phyloP scores from a whole-genome alignment of 306 rosid species.

The Pueraria montana region DNA sequence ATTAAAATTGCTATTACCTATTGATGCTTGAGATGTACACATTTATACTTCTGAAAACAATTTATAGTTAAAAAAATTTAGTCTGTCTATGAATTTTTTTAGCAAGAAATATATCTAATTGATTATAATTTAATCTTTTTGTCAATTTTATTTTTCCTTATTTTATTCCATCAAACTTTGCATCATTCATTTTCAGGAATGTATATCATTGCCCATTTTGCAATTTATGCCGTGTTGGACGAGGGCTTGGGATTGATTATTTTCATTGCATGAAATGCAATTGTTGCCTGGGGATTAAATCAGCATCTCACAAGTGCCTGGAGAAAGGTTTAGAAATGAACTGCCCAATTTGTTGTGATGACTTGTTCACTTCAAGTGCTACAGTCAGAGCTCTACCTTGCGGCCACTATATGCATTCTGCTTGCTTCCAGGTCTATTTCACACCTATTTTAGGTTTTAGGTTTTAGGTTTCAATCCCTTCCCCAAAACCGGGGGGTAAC shows the following conservation, averaged over 20 bases:
- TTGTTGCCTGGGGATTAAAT: constrained; percentile 92
- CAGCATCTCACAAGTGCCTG: constrained; percentile 87
- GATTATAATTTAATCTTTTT: constrained; percentile 26
- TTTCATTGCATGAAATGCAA: constrained; percentile 99
- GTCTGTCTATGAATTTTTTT: constrained; percentile 20
- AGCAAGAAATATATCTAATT: constrained; percentile 36
- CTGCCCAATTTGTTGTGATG: constrained; percentile 98
- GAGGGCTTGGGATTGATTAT: constrained; percentile 93
- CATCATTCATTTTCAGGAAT: constrained; percentile 61
- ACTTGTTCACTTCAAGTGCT: constrained; percentile 94
- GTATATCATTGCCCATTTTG: constrained; percentile 99
- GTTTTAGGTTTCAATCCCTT: constrained; percentile 26
- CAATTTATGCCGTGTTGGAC: constrained; percentile 96
- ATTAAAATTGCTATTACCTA: constrained; percentile 12
- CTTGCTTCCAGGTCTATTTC: constrained; percentile 92
- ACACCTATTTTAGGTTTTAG: constrained; percentile 34
- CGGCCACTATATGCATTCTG: constrained; percentile 99
- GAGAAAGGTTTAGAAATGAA: constrained; percentile 96
- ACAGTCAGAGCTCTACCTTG: constrained; percentile 93
- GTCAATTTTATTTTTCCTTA: constrained; percentile 35
- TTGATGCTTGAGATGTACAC: too few species aligned
- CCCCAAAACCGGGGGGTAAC: neutral
- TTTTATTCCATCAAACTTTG: neutral
- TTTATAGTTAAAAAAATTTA: neutral
- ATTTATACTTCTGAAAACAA: constrained; percentile 6